Evolutionary conservation across 768 basidiomycete genomes (phyloP), one percentile per base, ranked within the genome.

Genomic region (Trametes maxima): DNA sequence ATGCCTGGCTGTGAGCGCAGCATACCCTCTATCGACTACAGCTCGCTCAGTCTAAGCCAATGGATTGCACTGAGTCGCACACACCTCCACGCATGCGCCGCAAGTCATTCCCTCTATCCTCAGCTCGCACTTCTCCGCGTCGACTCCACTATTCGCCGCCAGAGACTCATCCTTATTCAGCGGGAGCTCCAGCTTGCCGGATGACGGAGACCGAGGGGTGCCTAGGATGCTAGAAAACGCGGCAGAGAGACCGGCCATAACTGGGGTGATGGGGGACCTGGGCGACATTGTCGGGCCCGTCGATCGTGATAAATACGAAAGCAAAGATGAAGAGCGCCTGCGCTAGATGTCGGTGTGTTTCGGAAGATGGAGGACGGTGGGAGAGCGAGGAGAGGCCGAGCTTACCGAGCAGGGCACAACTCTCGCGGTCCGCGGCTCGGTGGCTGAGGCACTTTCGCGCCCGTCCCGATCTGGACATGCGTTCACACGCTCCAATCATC

Each of bases 31-130:
- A 95, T 95, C 14, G 90, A 85, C 89, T 93, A 63, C 21, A 43
- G 42, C 12, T 11, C 17, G 25, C 42, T 21, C 37, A 56, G 21
- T 35, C 36, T 36, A 16, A 24, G 16, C 19, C 16, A n/a, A 36
- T 13, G 28, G 13, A 14, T 21, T 8, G n/a, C 25, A 1, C 49
- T 5, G 46, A 35, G 7, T 12, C 7, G 33, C 28, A 72, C 85
- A 66, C 68, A 92, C 92, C 85, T 92, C 89, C 10, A 94, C 93
- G 68, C 93, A 95, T 36, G 92, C 79, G 8, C 92, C 88, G 67
- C 93, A 95, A 0, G 93, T 94, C 93, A 95, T 95, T 12, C 92
- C 92, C 73, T 92, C 88, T 70, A 95, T 87, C 61, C 89, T 78
- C 37, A 94, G 74, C 72, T 94, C 91, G 68, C 90, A 92, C 76